Conservation (phyloP, 2,329 filamentous ascomycete species). For the Spiromastix sp. region DNA sequence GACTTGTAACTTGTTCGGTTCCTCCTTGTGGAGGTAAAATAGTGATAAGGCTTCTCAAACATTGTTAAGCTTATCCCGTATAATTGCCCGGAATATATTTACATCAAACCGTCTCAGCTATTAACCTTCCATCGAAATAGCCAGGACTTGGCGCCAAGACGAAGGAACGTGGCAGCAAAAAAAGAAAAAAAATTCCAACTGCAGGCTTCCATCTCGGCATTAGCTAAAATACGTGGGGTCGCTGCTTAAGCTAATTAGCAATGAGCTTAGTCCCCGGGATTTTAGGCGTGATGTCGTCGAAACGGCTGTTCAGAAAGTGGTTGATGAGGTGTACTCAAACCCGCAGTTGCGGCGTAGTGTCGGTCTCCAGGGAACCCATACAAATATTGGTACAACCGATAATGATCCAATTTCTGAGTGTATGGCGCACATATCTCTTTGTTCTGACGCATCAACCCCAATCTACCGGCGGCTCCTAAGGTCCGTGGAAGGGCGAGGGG, state of each 20-base stretch:
- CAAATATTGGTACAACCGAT: neutral
- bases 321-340: neutral
- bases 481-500: neutral
- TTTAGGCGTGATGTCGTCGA: constrained; percentile 2
- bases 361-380: neutral
- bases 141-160: too few relatives aligned
- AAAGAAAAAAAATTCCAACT: too few relatives aligned
- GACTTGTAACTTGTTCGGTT: too few relatives aligned
- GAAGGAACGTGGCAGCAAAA: too few relatives aligned
- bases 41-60: too few relatives aligned
- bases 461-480: neutral
- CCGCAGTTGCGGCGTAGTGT: constrained; percentile 1
- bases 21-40: too few relatives aligned
- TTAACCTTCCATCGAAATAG: too few relatives aligned
- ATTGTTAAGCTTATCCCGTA: too few relatives aligned
- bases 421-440: neutral
- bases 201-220: neutral
- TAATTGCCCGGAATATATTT: too few relatives aligned
- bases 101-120: too few relatives aligned
- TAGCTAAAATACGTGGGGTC: neutral
- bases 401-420: neutral
- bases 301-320: neutral
- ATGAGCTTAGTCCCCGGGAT: constrained; percentile 2
- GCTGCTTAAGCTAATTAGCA: neutral
- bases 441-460: neutral